Percentiles rank a stretch among this genome's conserved stretches.
These are phyloP conservation scores for Erodium maritimum DNA, from an alignment of 345 rosid species.

Conservation along the genomic window DNA sequence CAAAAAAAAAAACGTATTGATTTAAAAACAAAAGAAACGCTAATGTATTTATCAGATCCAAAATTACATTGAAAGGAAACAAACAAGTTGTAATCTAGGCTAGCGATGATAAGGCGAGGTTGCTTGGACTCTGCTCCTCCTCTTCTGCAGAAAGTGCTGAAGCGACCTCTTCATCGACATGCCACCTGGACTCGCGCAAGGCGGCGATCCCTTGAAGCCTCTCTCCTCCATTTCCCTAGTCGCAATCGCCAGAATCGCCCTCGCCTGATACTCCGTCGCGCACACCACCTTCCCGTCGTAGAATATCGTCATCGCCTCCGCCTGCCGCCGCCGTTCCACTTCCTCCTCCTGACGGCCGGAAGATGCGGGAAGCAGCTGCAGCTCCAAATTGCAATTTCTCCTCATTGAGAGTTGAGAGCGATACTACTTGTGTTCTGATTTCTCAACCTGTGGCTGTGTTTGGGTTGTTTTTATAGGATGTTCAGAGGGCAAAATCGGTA, in stretches of 20 bases:
- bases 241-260: constrained; percentile 14
- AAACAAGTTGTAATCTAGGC: background rate
- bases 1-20: too few species aligned
- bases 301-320: constrained; percentile 17
- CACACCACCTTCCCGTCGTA: constrained; percentile 14
- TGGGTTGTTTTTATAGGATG: background rate
- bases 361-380: constrained; percentile 7
- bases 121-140: constrained; percentile 6
- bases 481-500: too few species aligned
- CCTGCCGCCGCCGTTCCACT: background rate
- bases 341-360: background rate
- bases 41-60: too few species aligned
- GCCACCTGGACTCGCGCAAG: background rate
- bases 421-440: background rate
- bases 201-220: background rate
- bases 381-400: constrained; percentile 8
- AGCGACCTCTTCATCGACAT: constrained; percentile 22
- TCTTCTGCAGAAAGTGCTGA: constrained; percentile 20
- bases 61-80: too few species aligned
- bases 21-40: too few species aligned
- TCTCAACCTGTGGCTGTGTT: background rate
- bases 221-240: constrained; percentile 12
- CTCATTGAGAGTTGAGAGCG: background rate
- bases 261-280: constrained; percentile 19
- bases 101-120: background rate